phyloP scores from a whole-genome alignment of 176 grass and related monocot species.

The Guadua angustifolia region DNA sequence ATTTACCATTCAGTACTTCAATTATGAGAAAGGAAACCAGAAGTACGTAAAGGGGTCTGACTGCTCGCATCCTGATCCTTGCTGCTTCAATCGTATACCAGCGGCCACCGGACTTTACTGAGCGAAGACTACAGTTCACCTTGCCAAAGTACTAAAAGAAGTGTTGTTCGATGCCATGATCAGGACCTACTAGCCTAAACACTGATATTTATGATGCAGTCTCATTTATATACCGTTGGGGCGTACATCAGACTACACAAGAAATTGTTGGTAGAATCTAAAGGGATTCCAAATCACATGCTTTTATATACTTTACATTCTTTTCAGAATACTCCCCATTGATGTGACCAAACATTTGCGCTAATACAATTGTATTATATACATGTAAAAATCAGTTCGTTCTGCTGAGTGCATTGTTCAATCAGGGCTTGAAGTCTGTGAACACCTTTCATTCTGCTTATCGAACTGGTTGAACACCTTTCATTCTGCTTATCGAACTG shows the following conservation, averaged over 20 bases:
- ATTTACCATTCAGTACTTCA: constrained; percentile 60
- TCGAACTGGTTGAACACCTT: constrained; percentile 4
- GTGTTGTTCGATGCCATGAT: constrained; percentile 51
- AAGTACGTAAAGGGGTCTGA: constrained; percentile 74
- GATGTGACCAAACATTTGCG: neutral
- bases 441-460: neutral
- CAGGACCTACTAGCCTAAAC: neutral
- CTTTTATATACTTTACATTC: neutral
- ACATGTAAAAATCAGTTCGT: neutral
- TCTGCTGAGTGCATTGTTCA: neutral
- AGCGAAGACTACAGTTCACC: constrained; percentile 56
- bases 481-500: neutral
- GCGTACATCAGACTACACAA: neutral
- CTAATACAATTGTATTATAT: neutral
- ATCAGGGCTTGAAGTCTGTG: neutral
- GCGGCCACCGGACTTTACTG: constrained; percentile 52
- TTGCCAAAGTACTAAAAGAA: constrained; percentile 48
- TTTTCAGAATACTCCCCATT: neutral
- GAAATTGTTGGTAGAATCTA: neutral
- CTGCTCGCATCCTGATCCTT: constrained; percentile 67
- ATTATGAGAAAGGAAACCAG: constrained; percentile 44
- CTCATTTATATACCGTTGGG: neutral
- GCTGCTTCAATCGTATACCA: constrained; percentile 64
- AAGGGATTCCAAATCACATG: constrained; percentile 1
- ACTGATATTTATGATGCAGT: neutral